Evolutionary conservation across 805 yeast species (phyloP).

Genomic region (Nakazawaea ernobii): DNA sequence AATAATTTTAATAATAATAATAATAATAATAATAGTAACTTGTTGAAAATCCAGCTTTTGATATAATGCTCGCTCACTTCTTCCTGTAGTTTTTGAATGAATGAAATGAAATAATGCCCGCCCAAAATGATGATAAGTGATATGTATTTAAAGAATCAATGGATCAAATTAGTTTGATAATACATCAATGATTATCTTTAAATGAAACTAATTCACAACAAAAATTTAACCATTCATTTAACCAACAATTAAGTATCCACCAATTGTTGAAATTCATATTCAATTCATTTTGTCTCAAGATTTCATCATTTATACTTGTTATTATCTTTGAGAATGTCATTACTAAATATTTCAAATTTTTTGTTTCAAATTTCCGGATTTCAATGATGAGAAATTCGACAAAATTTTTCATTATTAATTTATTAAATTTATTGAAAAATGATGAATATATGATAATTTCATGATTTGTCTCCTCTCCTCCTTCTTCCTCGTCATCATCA

Average conservation of each 20-base stretch:
- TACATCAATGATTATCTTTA: background rate
- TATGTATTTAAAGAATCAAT: too few relatives aligned
- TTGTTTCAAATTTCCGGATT: conserved; percentile 1
- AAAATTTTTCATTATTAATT: conserved; percentile 1
- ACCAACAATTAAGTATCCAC: conserved; percentile 11
- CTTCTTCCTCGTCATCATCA: background rate
- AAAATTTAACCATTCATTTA: conserved; percentile 9
- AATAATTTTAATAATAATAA: too few relatives aligned
- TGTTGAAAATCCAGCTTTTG: too few relatives aligned
- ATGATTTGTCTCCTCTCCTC: background rate
- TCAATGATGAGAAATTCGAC: conserved; percentile 4
- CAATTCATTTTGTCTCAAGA: conserved; percentile 2
- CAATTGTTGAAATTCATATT: conserved; percentile 8
- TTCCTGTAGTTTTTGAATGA: too few relatives aligned
- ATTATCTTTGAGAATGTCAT: conserved; percentile 5
- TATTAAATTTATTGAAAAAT: background rate
- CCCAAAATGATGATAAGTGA: too few relatives aligned
- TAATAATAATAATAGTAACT: too few relatives aligned
- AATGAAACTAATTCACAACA: conserved; percentile 7
- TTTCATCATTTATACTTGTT: conserved; percentile 9
- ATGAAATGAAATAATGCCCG: too few relatives aligned
- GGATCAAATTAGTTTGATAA: background rate
- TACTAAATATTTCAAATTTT: background rate
- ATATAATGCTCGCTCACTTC: too few relatives aligned
- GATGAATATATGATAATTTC: background rate